A percentile compares a stretch with the other conserved stretches of the same genome.
Conservation (phyloP, 768 basidiomycete genomes). For the Tylopilus cervinicoccineus region DNA sequence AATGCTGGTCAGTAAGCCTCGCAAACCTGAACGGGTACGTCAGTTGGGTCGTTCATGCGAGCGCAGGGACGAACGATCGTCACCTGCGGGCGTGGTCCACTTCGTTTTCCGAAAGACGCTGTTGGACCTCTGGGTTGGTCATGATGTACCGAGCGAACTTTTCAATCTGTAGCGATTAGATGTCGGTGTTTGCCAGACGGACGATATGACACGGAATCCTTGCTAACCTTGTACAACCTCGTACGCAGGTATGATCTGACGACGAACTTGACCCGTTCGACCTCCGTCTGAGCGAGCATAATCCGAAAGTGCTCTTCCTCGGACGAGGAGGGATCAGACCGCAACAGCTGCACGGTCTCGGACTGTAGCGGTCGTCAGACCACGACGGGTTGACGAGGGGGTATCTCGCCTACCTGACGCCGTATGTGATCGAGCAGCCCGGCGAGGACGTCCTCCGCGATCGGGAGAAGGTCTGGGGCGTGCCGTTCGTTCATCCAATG, state of each 20-base stretch:
- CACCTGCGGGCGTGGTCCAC: constrained; percentile 76
- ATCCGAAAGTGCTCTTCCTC: constrained; percentile 94
- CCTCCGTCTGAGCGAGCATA: constrained; percentile 90
- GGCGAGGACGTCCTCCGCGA: constrained; percentile 65
- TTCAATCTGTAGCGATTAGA: constrained; percentile 69
- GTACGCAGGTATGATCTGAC: constrained; percentile 87
- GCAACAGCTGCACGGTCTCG: constrained; percentile 69
- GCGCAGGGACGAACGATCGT: constrained; percentile 11
- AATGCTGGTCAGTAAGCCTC: constrained; percentile 71
- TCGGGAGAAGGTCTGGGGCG: constrained; percentile 73
- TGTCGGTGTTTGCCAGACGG: background rate
- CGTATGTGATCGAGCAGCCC: constrained; percentile 71
- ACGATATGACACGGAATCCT: background rate
- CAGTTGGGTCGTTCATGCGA: background rate
- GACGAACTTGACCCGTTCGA: constrained; percentile 91
- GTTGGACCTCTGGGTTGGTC: constrained; percentile 65
- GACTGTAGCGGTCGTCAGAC: no score
- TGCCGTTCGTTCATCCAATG: constrained; percentile 87
- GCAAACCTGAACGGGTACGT: constrained; percentile 53
- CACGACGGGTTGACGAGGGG: background rate
- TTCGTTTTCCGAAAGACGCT: constrained; percentile 79
- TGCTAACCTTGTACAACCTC: constrained; percentile 72
- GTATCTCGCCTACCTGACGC: constrained; percentile 61
- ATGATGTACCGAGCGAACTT: constrained; percentile 80
- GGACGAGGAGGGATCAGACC: constrained; percentile 77